Evolutionary conservation across 345 rosid species (phyloP).

Genomic region (Rhodomyrtus tomentosa): DNA sequence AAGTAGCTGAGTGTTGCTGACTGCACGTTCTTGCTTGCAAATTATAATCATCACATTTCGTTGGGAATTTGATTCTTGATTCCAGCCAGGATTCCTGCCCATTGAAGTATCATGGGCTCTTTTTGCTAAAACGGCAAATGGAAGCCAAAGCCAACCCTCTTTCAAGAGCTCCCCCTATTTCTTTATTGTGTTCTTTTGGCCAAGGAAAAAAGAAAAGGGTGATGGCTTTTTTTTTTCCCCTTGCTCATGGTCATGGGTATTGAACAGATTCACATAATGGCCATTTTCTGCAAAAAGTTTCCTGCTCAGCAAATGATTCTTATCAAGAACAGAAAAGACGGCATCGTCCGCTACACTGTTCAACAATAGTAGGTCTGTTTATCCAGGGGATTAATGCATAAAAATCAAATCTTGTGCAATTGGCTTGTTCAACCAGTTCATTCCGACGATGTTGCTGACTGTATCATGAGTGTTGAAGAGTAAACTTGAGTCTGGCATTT

Average conservation of each 20-base stretch:
- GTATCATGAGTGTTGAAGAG: not conserved
- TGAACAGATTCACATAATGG: not conserved
- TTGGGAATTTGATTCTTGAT: constrained; percentile 22
- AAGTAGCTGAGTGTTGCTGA: not conserved
- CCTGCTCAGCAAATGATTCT: not conserved
- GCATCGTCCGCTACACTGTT: not conserved
- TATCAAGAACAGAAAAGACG: not conserved
- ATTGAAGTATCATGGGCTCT: constrained; percentile 22
- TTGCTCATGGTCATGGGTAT: not conserved
- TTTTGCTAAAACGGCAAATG: constrained; percentile 21
- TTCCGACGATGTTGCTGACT: not conserved
- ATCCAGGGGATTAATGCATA: not conserved
- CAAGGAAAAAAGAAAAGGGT: not conserved
- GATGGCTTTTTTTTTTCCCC: not conserved
- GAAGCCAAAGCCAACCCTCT: constrained; percentile 21
- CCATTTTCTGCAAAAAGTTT: not conserved
- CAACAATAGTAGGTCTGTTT: not conserved
- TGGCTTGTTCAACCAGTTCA: not conserved
- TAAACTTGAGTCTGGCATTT: too few species aligned
- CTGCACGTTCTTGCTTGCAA: not conserved
- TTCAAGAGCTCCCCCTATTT: not conserved
- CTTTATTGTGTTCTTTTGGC: constrained; percentile 1
- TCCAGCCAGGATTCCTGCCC: constrained; percentile 40
- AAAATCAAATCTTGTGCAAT: not conserved
- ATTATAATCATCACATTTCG: constrained; percentile 6